A percentile compares a stretch with the other conserved stretches of the same genome.
Evolutionary conservation across 2,329 filamentous ascomycete species (phyloP).

Genomic region (Exophiala lecanii-corni): DNA sequence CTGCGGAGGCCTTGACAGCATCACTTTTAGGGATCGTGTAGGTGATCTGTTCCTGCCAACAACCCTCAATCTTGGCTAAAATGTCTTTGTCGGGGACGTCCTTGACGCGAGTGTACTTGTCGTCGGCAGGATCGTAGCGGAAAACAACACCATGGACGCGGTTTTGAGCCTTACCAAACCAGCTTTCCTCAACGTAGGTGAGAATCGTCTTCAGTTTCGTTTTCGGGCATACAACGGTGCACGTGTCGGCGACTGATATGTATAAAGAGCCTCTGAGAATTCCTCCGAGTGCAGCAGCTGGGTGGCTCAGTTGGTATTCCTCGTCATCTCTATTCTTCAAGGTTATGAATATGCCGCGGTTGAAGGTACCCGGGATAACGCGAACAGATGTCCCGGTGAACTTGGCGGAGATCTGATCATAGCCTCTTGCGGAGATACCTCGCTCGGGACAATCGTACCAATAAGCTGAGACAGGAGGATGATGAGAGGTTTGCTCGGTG

Average conservation of each 20-base stretch:
- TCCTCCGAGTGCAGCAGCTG: constrained; percentile 85
- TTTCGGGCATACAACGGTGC: constrained; percentile 83
- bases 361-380: constrained; percentile 86
- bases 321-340: constrained; percentile 76
- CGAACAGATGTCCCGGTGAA: constrained; percentile 95
- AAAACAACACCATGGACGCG: constrained; percentile 88
- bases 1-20: constrained; percentile 29
- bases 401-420: constrained; percentile 94
- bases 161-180: constrained; percentile 87
- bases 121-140: constrained; percentile 81
- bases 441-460: constrained; percentile 89
- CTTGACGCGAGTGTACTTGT: constrained; percentile 71
- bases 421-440: constrained; percentile 80
- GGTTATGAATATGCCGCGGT: constrained; percentile 91
- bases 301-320: constrained; percentile 92
- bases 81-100: constrained; percentile 84
- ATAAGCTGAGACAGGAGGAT: constrained; percentile 95
- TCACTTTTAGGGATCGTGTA: constrained; percentile 43
- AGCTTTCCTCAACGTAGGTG: constrained; percentile 90
- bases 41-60: constrained; percentile 72
- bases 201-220: constrained; percentile 88
- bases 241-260: constrained; percentile 84
- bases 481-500: constrained; percentile 96
- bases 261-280: constrained; percentile 81
- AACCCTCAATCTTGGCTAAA: constrained; percentile 74